phyloP scores from a whole-genome alignment of 192 early-diverging fungal species.

The Spizellomyces sp. region DNA sequence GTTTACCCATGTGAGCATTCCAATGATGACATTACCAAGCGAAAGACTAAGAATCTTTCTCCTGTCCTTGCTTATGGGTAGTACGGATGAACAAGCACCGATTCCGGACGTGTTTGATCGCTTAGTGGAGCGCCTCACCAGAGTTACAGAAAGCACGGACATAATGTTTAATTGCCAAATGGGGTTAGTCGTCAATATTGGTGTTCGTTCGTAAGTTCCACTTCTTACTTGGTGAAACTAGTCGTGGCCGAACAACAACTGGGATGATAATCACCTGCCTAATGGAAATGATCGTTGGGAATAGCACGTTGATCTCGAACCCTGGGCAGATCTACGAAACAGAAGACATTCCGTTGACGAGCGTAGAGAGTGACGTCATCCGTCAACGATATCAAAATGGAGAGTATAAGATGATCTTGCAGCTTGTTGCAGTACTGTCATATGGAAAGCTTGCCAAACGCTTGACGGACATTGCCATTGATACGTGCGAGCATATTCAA shows the following conservation, averaged over 20 bases:
- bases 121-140: conserved; percentile 51
- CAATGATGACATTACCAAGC: neutral
- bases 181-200: conserved; percentile 43
- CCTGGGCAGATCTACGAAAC: neutral
- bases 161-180: conserved; percentile 72
- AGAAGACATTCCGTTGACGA: neutral
- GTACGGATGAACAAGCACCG: conserved; percentile 67
- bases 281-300: conserved; percentile 57
- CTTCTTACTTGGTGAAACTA: conserved; percentile 7
- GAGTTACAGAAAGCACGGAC: conserved; percentile 33
- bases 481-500: conserved; percentile 69
- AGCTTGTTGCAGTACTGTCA: conserved; percentile 60
- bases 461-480: conserved; percentile 60
- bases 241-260: conserved; percentile 65
- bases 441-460: conserved; percentile 64
- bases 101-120: conserved; percentile 71
- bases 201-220: conserved; percentile 8
- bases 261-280: conserved; percentile 61
- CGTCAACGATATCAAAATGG: conserved; percentile 47
- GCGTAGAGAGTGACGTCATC: conserved; percentile 20
- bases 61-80: conserved; percentile 4
- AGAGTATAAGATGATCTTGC: conserved; percentile 61
- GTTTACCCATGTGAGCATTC: conserved; percentile 58
- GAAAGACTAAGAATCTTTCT: neutral
- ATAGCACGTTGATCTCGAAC: conserved; percentile 26